Evolutionary conservation across 495 filamentous ascomycete species (phyloP).

Genomic region (Xylaria grammica): DNA sequence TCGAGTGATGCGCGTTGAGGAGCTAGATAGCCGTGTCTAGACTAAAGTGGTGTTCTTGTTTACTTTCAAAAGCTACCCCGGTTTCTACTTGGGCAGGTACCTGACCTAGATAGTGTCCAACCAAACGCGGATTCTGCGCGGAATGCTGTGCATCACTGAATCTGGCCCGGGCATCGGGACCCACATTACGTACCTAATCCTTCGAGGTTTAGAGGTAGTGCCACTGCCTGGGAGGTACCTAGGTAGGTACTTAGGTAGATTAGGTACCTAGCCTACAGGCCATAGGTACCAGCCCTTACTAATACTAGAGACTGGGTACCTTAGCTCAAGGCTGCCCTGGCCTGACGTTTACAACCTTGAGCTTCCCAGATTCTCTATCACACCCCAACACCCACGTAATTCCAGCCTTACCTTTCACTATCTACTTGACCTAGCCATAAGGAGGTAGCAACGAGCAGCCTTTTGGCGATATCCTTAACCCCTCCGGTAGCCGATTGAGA

Average conservation of each 20-base stretch:
- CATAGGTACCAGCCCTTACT: too few species aligned
- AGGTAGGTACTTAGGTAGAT: background rate
- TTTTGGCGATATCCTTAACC: too few species aligned
- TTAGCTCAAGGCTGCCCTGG: constrained; percentile 40
- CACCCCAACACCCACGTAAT: constrained; percentile 16
- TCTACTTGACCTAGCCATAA: background rate
- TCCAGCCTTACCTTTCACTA: constrained; percentile 10
- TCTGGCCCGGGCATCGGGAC: background rate
- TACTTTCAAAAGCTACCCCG: constrained; percentile 20
- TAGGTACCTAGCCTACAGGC: background rate
- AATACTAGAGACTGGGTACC: background rate
- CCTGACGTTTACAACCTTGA: constrained; percentile 35
- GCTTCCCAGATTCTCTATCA: constrained; percentile 16
- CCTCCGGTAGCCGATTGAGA: too few species aligned
- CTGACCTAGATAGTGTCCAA: too few species aligned
- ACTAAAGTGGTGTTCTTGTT: constrained; percentile 16
- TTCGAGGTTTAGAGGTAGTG: background rate
- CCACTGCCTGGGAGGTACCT: too few species aligned
- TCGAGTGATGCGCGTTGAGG: constrained; percentile 9
- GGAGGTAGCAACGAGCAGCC: background rate
- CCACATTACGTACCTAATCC: background rate
- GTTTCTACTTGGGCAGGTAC: too few species aligned
- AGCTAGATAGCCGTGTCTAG: constrained; percentile 11
- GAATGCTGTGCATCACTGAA: background rate
- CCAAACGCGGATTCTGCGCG: background rate